phyloP scores from a whole-genome alignment of 164 flowering plant species.

The Sextonia rubra region DNA sequence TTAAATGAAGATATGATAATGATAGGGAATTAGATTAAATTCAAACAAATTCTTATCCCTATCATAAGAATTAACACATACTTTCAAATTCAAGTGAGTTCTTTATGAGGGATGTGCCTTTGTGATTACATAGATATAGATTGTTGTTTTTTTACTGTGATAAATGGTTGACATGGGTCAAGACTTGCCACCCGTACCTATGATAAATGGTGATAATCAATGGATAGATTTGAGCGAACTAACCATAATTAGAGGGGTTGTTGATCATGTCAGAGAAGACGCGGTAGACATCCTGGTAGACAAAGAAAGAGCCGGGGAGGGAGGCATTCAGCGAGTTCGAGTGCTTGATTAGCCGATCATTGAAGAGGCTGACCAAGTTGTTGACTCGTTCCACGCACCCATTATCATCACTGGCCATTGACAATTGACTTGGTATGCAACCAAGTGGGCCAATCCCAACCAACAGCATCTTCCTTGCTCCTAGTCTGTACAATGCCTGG shows the following conservation, averaged over 20 bases:
- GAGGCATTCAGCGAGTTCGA: constrained; percentile 15
- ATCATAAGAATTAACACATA: too few species aligned
- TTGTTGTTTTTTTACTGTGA: too few species aligned
- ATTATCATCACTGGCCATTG: constrained; percentile 13
- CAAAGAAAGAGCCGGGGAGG: constrained; percentile 26
- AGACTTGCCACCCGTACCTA: too few species aligned
- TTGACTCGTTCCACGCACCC: constrained; percentile 26
- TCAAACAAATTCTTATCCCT: too few species aligned
- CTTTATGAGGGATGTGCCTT: too few species aligned
- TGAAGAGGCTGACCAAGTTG: constrained; percentile 19
- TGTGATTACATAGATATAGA: too few species aligned
- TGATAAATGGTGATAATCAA: not conserved
- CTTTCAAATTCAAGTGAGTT: too few species aligned
- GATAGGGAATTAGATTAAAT: too few species aligned
- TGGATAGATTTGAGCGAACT: constrained; percentile 6
- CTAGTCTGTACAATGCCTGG: constrained; percentile 19
- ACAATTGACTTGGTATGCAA: constrained; percentile 30
- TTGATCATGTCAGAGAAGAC: constrained; percentile 20
- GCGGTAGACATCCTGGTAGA: constrained; percentile 25
- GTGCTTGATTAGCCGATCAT: constrained; percentile 19
- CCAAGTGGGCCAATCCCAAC: constrained; percentile 29
- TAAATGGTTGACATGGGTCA: too few species aligned
- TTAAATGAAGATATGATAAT: too few species aligned
- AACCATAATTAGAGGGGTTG: constrained; percentile 29
- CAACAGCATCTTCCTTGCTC: constrained; percentile 25